phyloP scores from a whole-genome alignment of 768 basidiomycete species.

The Podaxis carcinomalis region DNA sequence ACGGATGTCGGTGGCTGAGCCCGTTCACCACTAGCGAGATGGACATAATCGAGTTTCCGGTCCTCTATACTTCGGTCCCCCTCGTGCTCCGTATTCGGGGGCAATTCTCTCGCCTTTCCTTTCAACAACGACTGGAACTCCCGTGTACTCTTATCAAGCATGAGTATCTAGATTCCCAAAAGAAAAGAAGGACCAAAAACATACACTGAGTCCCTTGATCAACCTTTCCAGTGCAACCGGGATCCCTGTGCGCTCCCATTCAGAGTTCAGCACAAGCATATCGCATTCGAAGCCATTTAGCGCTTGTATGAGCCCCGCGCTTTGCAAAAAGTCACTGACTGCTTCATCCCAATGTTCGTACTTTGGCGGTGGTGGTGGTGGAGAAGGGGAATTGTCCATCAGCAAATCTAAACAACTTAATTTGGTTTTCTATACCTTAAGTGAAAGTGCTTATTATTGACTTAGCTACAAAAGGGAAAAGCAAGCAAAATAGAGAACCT shows the following conservation, averaged over 20 bases:
- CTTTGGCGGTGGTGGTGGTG: constrained; percentile 24
- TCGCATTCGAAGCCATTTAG: constrained; percentile 65
- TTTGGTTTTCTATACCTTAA: too few relatives aligned
- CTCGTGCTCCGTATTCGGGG: constrained; percentile 7
- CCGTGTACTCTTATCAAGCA: constrained; percentile 14
- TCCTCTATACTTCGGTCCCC: constrained; percentile 43
- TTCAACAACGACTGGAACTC: constrained; percentile 16
- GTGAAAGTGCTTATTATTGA: too few relatives aligned
- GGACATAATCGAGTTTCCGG: constrained; percentile 62
- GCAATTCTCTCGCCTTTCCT: constrained; percentile 8
- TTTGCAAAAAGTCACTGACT: constrained; percentile 47
- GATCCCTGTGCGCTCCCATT: constrained; percentile 58
- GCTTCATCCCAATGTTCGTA: constrained; percentile 61
- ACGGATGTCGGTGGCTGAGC: constrained; percentile 59
- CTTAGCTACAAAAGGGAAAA: too few relatives aligned
- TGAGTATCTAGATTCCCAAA: constrained; percentile 16
- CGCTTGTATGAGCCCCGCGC: constrained; percentile 54
- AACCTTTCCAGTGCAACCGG: constrained; percentile 52
- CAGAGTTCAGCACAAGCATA: constrained; percentile 62
- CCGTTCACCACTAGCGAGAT: constrained; percentile 38
- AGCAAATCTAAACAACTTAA: too few relatives aligned
- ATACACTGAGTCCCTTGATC: constrained; percentile 27
- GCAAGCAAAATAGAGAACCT: too few relatives aligned
- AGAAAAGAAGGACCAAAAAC: background rate
- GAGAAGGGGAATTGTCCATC: background rate